Evolutionary conservation across 768 basidiomycete species (phyloP).

Genomic region (Macrocybe gigantea): DNA sequence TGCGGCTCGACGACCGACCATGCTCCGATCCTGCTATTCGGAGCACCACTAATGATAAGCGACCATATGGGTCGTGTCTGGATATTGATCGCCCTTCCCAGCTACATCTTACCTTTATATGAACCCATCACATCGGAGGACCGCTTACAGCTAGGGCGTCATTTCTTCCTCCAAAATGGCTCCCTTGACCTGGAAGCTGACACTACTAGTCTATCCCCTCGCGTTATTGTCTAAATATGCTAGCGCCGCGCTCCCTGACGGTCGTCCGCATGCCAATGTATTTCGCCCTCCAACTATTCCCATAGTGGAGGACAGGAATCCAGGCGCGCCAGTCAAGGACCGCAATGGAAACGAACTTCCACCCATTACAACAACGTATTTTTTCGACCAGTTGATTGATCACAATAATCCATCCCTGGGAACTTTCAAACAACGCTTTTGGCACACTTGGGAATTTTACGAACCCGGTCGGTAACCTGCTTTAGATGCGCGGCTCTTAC

Average conservation of each 20-base stretch:
- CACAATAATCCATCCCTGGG: slow-evolving; percentile 52
- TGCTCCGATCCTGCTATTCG: background rate
- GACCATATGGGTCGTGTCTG: slow-evolving; percentile 10
- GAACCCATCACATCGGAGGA: background rate
- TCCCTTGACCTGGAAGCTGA: slow-evolving; percentile 11
- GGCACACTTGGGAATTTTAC: slow-evolving; percentile 66
- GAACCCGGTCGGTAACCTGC: slow-evolving; percentile 30
- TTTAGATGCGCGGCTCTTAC: background rate
- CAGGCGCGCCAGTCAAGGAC: slow-evolving; percentile 31
- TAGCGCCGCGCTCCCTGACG: slow-evolving; percentile 27
- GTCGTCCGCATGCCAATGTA: slow-evolving; percentile 36
- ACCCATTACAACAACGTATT: slow-evolving; percentile 40
- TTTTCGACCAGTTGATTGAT: slow-evolving; percentile 55
- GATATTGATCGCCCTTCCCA: background rate
- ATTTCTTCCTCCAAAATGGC: slow-evolving; percentile 1
- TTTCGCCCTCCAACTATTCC: slow-evolving; percentile 33
- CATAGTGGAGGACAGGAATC: slow-evolving; percentile 16
- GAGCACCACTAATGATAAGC: slow-evolving; percentile 3
- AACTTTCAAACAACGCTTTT: slow-evolving; percentile 75
- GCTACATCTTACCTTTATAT: slow-evolving; percentile 4
- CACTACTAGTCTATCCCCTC: slow-evolving; percentile 13
- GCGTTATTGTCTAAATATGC: slow-evolving; percentile 14
- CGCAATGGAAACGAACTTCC: slow-evolving; percentile 38
- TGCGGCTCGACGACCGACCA: slow-evolving; percentile 6
- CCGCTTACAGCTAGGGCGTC: background rate